Conservation (phyloP, 805 yeast species). For the Metschnikowia dekortorum region DNA sequence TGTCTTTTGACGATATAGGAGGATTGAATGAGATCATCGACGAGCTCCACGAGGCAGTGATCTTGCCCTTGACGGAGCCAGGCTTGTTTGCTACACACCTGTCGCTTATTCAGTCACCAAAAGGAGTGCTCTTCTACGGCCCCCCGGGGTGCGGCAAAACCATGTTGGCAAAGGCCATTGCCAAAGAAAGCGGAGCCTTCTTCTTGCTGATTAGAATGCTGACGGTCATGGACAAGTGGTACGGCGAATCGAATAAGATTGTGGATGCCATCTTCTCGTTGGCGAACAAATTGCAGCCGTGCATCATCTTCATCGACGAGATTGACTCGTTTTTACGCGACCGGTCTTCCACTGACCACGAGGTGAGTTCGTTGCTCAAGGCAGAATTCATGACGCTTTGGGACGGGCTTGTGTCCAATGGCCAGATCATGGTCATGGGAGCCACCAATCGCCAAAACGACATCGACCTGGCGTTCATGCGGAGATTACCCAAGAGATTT, state of each 20-base stretch:
- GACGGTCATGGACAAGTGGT: slow-evolving; percentile 94
- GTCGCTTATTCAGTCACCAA: slow-evolving; percentile 76
- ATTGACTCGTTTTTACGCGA: slow-evolving; percentile 92
- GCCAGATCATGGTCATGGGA: slow-evolving; percentile 82
- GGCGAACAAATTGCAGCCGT: slow-evolving; percentile 87
- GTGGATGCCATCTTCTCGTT: slow-evolving; percentile 89
- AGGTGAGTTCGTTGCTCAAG: slow-evolving; percentile 88
- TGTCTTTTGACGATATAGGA: slow-evolving; percentile 78
- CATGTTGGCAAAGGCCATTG: slow-evolving; percentile 93
- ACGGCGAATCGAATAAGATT: slow-evolving; percentile 91
- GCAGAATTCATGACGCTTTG: slow-evolving; percentile 97
- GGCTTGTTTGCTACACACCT: slow-evolving; percentile 68
- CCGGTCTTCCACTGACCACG: slow-evolving; percentile 81
- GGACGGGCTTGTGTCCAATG: slow-evolving; percentile 84
- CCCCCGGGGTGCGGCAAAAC: slow-evolving; percentile 99
- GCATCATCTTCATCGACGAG: slow-evolving; percentile 93
- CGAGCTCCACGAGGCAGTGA: slow-evolving; percentile 82
- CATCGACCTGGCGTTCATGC: slow-evolving; percentile 85
- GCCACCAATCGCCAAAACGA: slow-evolving; percentile 93
- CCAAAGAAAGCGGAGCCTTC: slow-evolving; percentile 86
- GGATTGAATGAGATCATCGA: slow-evolving; percentile 80
- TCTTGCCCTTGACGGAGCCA: slow-evolving; percentile 76
- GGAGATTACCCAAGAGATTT: slow-evolving; percentile 90
- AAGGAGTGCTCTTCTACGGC: slow-evolving; percentile 87
- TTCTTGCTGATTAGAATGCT: slow-evolving; percentile 91